Percentiles rank a stretch among this genome's conserved stretches.
phyloP scores from a whole-genome alignment of 2,329 filamentous ascomycete species.

The Neophaeococcomyces aloes region DNA sequence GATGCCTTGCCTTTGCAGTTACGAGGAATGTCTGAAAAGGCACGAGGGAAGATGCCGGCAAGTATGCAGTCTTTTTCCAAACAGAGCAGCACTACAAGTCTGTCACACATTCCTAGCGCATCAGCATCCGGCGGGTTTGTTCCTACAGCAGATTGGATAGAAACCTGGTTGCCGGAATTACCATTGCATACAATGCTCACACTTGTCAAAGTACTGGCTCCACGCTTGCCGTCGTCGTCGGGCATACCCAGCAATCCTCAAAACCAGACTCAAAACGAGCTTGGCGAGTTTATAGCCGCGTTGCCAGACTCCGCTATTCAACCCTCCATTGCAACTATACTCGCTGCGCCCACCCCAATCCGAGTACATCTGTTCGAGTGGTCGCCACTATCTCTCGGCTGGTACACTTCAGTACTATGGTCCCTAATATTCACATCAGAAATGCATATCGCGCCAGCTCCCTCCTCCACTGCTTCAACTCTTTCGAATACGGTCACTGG shows the following conservation, averaged over 20 bases:
- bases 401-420: constrained; percentile 95
- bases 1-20: constrained; percentile 74
- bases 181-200: constrained; percentile 78
- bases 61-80: constrained; percentile 72
- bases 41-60: constrained; percentile 87
- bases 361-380: constrained; percentile 87
- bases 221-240: constrained; percentile 40
- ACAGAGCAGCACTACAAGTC: constrained; percentile 78
- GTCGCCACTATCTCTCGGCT: constrained; percentile 79
- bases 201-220: constrained; percentile 54
- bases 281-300: constrained; percentile 32
- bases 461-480: constrained; percentile 18
- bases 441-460: constrained; percentile 52
- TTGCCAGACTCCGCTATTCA: constrained; percentile 36
- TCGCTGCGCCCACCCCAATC: constrained; percentile 58
- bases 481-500: constrained; percentile 22
- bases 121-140: constrained; percentile 57
- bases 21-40: constrained; percentile 93
- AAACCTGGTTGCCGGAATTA: constrained; percentile 84
- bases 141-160: constrained; percentile 73
- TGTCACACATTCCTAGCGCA: constrained; percentile 52
- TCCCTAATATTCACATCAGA: constrained; percentile 84
- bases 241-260: constrained; percentile 30
- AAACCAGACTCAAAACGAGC: constrained; percentile 29
- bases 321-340: constrained; percentile 55